These are phyloP conservation scores for Penicillium sp. DNA, from an alignment of 2,329 filamentous ascomycete genomes.

Conservation along the genomic window DNA sequence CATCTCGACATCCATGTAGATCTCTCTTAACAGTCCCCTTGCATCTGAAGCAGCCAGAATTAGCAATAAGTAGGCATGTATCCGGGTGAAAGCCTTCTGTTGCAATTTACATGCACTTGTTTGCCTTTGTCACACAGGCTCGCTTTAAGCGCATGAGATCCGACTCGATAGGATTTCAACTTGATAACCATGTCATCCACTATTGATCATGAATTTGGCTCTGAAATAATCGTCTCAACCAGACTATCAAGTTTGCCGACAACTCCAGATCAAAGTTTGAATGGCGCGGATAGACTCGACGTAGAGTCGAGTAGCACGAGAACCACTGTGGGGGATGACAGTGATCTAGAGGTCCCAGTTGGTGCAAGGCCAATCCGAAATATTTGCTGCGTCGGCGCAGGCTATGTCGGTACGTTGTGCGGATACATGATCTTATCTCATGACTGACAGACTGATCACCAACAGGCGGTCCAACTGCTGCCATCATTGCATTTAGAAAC, in stretches of 20 bases:
- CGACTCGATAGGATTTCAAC: neutral
- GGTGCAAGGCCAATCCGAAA: slow-evolving; percentile 12
- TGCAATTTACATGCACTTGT: neutral
- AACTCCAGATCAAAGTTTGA: slow-evolving; percentile 8
- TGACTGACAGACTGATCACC: neutral
- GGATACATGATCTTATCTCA: neutral
- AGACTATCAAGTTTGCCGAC: slow-evolving; percentile 4
- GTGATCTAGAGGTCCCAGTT: neutral
- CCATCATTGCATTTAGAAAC: slow-evolving; percentile 28
- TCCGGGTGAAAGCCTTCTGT: no score
- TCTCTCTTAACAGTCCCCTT: no score
- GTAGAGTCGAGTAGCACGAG: neutral
- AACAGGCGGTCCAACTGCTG: slow-evolving; percentile 23
- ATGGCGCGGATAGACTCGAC: slow-evolving; percentile 1
- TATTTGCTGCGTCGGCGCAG: slow-evolving; percentile 27
- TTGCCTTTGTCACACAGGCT: neutral
- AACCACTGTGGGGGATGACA: neutral
- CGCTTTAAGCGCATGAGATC: neutral
- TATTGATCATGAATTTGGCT: neutral
- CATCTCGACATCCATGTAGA: no score
- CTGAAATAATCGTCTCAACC: neutral
- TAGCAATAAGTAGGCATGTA: no score
- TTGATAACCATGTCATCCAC: neutral
- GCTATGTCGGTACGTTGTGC: slow-evolving; percentile 20
- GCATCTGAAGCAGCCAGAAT: no score